Evolutionary conservation across 768 basidiomycete species (phyloP), one percentile per base, ranked within the genome.

Genomic region (Lenzites betulinus): DNA sequence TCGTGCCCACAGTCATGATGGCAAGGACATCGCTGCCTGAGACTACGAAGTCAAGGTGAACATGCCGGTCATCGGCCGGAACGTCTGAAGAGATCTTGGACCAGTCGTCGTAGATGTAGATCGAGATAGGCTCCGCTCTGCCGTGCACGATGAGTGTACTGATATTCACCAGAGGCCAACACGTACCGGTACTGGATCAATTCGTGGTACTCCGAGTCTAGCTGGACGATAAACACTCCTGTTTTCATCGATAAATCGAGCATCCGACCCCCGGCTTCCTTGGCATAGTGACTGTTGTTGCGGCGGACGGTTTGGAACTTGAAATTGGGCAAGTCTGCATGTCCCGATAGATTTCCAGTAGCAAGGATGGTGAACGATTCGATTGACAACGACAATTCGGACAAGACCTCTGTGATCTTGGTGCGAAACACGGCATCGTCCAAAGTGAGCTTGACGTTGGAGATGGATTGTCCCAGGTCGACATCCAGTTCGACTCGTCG

Each of bases 391-490:
- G 87, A 88, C 3, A 93, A 69, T 57, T 90, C 89, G 46, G 85
- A 83, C 15, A 78, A 68, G 44, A 73, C 71, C 28, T 86, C 85
- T 8, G 86, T 87, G 46, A 94, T 73, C 59, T 81, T 82, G 16
- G 89, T 90, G 20, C 86, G 82, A 46, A 94, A 67, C 22, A 88
- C 75, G 9, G 86, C 79, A 51, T 89, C 79, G 23, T 79, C 75
- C 54, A 95, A 76, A 59, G 87, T 80, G 26, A 97, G 76, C 28
- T 81, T 83, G 49, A 90, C 76, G 28, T 79, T 80, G 57, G 88
- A 88, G 65, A 98, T 95, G 1, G 90, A 90, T 67, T 92, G 90
- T 8, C 93, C 93, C 26, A 98, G 83, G 69, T 97, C 92, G 7
- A 91, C 82, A 49, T 87, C 84, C 39, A 97, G 76, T 33, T 83